These are phyloP conservation scores for Chenopodium suecicum DNA, from an alignment of 148 eudicot species.

Conservation along the genomic window DNA sequence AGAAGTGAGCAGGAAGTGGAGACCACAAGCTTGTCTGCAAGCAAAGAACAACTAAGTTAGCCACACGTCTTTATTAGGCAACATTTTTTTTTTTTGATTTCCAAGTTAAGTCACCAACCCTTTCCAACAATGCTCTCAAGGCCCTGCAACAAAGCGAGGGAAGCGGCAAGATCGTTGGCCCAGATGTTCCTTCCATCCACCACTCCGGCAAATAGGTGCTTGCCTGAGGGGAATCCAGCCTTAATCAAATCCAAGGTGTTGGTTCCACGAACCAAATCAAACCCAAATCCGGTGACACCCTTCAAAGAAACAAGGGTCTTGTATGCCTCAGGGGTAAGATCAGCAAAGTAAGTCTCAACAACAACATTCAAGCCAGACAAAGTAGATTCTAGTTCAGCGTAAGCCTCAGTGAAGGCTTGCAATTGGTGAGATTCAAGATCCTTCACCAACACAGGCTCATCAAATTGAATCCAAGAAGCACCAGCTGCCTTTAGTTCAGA, in stretches of 20 bases:
- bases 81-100: not conserved
- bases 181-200: slow-evolving; percentile 97
- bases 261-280: slow-evolving; percentile 84
- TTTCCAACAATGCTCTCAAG: slow-evolving; percentile 79
- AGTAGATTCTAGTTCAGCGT: slow-evolving; percentile 65
- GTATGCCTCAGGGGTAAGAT: slow-evolving; percentile 73
- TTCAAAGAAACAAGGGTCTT: slow-evolving; percentile 66
- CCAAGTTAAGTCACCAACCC: slow-evolving; percentile 40
- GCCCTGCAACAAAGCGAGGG: slow-evolving; percentile 52
- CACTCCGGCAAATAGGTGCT: slow-evolving; percentile 90
- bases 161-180: slow-evolving; percentile 87
- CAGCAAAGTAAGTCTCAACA: slow-evolving; percentile 88
- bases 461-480: slow-evolving; percentile 90
- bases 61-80: not conserved
- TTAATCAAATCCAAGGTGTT: slow-evolving; percentile 79
- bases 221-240: slow-evolving; percentile 74
- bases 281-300: slow-evolving; percentile 77
- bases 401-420: slow-evolving; percentile 81
- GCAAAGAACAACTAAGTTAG: slow-evolving; percentile 8
- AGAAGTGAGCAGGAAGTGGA: slow-evolving; percentile 97
- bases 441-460: slow-evolving; percentile 81
- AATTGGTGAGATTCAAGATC: slow-evolving; percentile 80
- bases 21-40: slow-evolving; percentile 90
- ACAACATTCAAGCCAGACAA: slow-evolving; percentile 69
- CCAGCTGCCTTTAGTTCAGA: slow-evolving; percentile 90